phyloP scores from a whole-genome alignment of 139 green algal species.

The Auxenochlorella protothecoides region DNA sequence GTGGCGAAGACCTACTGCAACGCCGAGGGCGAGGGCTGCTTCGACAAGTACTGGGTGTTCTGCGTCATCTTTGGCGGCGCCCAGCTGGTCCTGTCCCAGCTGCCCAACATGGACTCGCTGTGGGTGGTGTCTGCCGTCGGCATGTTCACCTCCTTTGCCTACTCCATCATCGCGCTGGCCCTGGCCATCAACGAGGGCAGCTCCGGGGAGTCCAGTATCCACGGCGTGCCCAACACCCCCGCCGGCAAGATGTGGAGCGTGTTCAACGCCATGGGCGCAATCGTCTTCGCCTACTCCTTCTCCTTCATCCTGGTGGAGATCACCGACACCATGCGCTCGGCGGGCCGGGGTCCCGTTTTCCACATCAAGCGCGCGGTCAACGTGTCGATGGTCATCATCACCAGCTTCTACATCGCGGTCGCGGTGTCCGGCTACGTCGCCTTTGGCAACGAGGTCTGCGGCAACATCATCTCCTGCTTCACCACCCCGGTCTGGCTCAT shows the following conservation, averaged over 20 bases:
- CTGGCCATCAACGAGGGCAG: conserved; percentile 23
- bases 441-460: conserved; percentile 11
- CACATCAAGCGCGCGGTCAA: conserved; percentile 23
- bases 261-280: conserved; percentile 16
- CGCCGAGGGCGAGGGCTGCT: not conserved
- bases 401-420: conserved; percentile 20
- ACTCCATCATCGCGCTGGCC: conserved; percentile 36
- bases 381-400: conserved; percentile 13
- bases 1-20: not conserved
- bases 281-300: conserved; percentile 26
- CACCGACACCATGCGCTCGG: conserved; percentile 20
- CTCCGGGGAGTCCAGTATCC: not conserved
- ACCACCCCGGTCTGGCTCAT: conserved; percentile 16
- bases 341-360: conserved; percentile 6
- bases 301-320: conserved; percentile 24
- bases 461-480: not conserved
- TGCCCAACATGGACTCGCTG: conserved; percentile 27
- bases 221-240: not conserved
- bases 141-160: conserved; percentile 25
- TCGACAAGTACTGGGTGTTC: conserved; percentile 21
- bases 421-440: conserved; percentile 10
- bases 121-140: conserved; percentile 21
- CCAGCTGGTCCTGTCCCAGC: conserved; percentile 19
- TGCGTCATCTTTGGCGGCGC: conserved; percentile 19
- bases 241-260: not conserved